These are phyloP conservation scores for Podaxis sp. DNA, from an alignment of 768 basidiomycete species.

Conservation along the genomic window DNA sequence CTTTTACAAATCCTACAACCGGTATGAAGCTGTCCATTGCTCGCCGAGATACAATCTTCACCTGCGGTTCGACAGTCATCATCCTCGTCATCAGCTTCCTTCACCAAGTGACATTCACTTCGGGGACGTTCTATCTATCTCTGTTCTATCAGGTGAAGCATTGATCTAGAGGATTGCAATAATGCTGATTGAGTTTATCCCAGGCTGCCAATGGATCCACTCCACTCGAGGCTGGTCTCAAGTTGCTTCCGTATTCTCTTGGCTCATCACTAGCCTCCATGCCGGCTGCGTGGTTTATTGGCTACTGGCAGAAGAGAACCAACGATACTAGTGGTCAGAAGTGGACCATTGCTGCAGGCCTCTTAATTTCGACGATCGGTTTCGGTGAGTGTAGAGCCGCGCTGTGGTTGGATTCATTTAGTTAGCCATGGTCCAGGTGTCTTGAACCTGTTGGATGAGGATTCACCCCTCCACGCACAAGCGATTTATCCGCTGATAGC, in stretches of 20 bases:
- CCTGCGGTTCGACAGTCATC: slow-evolving; percentile 39
- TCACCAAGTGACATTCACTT: slow-evolving; percentile 79
- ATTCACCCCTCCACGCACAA: slow-evolving; percentile 41
- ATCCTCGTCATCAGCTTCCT: slow-evolving; percentile 69
- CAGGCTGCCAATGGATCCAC: slow-evolving; percentile 68
- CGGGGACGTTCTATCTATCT: slow-evolving; percentile 84
- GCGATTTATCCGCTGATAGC: slow-evolving; percentile 61
- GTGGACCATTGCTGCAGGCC: slow-evolving; percentile 55
- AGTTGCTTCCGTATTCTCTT: slow-evolving; percentile 79
- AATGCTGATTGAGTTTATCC: slow-evolving; percentile 11
- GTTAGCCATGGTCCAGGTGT: slow-evolving; percentile 45
- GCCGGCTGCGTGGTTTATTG: slow-evolving; percentile 82
- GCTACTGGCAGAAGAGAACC: slow-evolving; percentile 54
- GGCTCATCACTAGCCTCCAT: slow-evolving; percentile 83
- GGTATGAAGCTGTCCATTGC: slow-evolving; percentile 34
- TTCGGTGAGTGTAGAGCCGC: slow-evolving; percentile 51
- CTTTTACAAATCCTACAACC: slow-evolving; percentile 56
- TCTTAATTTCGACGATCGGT: slow-evolving; percentile 62
- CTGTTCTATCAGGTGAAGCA: slow-evolving; percentile 69
- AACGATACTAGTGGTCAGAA: slow-evolving; percentile 62
- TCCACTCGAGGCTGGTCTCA: slow-evolving; percentile 69
- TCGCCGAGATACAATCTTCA: slow-evolving; percentile 13
- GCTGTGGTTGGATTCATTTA: slow-evolving; percentile 14
- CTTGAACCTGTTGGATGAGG: slow-evolving; percentile 56
- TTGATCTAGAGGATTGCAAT: slow-evolving; percentile 15